Evolutionary conservation across 148 eudicot species (phyloP).

Genomic region (Rhododendron griersonianum): DNA sequence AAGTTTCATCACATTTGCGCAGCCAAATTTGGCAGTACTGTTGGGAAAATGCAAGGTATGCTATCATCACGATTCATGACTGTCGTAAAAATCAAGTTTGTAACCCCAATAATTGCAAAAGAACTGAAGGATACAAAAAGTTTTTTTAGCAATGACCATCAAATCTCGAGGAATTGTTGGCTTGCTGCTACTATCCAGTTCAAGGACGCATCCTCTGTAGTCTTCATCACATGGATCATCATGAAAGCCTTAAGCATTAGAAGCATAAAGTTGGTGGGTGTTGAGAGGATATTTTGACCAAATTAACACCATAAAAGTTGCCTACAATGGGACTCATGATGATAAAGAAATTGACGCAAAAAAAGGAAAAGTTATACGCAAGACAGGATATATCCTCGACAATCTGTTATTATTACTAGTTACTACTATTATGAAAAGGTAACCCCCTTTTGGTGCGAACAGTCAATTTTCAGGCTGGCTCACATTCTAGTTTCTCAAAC

Average conservation of each 20-base stretch:
- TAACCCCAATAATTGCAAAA: not conserved
- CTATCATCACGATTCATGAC: not conserved
- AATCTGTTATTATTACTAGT: not conserved
- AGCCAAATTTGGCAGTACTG: not conserved
- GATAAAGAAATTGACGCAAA: not conserved
- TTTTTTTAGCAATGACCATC: not conserved
- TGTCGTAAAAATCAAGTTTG: not conserved
- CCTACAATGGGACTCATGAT: not conserved
- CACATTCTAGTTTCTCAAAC: not conserved
- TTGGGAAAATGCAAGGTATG: not conserved
- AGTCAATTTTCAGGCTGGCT: not conserved
- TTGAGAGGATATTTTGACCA: not conserved
- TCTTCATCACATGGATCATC: not conserved
- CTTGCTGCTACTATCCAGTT: not conserved
- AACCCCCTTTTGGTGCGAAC: not conserved
- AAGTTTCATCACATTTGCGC: not conserved
- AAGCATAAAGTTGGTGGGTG: not conserved
- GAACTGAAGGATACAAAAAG: not conserved
- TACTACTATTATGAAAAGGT: not conserved
- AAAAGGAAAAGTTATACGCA: not conserved
- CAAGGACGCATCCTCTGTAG: not conserved
- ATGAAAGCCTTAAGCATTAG: not conserved
- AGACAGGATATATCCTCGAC: not conserved
- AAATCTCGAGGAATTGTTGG: not conserved
- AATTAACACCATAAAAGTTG: not conserved